Conservation (phyloP, 2,329 filamentous ascomycete species). For the Neonectria coccinea region DNA sequence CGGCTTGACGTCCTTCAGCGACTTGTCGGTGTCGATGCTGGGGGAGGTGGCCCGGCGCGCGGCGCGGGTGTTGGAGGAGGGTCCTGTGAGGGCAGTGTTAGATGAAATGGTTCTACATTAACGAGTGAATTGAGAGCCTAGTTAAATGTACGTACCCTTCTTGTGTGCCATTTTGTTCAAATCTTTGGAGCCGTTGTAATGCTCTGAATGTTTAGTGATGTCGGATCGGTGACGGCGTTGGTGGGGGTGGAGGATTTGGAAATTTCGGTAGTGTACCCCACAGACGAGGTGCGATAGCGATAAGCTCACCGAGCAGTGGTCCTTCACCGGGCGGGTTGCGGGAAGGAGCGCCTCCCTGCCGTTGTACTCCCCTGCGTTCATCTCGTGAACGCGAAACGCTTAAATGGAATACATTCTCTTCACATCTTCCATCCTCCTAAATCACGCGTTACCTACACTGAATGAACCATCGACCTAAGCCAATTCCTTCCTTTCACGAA, state of each 20-base stretch:
- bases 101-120: not conserved
- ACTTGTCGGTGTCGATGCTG: constrained; percentile 78
- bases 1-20: constrained; percentile 69
- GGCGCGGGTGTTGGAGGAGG: constrained; percentile 78
- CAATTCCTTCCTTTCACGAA: not conserved
- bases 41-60: constrained; percentile 79
- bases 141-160: constrained; percentile 38
- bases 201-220: constrained; percentile 22
- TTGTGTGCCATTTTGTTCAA: constrained; percentile 49
- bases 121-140: not conserved
- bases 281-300: constrained; percentile 26
- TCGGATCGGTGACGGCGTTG: constrained; percentile 32
- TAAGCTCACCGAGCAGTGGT: constrained; percentile 37
- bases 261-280: constrained; percentile 44
- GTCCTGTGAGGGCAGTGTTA: constrained; percentile 56
- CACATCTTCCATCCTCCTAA: not conserved
- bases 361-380: constrained; percentile 5
- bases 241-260: constrained; percentile 39
- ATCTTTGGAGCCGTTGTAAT: constrained; percentile 8
- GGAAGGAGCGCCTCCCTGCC: constrained; percentile 10
- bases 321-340: constrained; percentile 35
- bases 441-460: not conserved
- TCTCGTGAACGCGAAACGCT: not conserved
- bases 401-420: not conserved
- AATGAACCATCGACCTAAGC: not conserved